phyloP scores from a whole-genome alignment of 1,284 basidiomycete genomes.

The Erythrobasidium hasegawianum region DNA sequence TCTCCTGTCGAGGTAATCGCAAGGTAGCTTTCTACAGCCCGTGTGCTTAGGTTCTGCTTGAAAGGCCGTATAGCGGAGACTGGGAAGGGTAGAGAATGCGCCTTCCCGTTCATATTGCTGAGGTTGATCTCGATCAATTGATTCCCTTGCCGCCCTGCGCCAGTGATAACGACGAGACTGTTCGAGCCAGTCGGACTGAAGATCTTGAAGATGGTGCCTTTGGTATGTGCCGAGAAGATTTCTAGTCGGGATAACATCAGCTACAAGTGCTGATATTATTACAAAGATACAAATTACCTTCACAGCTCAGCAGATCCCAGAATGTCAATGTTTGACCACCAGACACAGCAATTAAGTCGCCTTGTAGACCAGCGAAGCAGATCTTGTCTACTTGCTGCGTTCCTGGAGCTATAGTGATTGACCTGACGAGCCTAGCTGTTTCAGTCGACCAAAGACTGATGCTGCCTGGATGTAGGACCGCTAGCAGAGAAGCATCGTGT shows the following conservation, averaged over 20 bases:
- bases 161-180: slow-evolving; percentile 35
- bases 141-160: too few relatives aligned
- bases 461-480: slow-evolving; percentile 63
- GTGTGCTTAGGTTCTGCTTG: too few relatives aligned
- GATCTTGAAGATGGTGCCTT: slow-evolving; percentile 31
- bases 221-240: slow-evolving; percentile 15
- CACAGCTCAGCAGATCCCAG: slow-evolving; percentile 75
- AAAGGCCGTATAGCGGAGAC: too few relatives aligned
- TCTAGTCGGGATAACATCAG: not conserved
- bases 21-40: too few relatives aligned
- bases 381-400: slow-evolving; percentile 19
- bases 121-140: too few relatives aligned
- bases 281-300: slow-evolving; percentile 55
- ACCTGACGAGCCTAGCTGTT: slow-evolving; percentile 64
- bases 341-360: slow-evolving; percentile 53
- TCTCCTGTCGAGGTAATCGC: not conserved
- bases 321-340: slow-evolving; percentile 56
- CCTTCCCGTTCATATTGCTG: too few relatives aligned
- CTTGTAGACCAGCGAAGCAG: slow-evolving; percentile 59
- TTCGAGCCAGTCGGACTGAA: slow-evolving; percentile 31
- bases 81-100: too few relatives aligned
- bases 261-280: too few relatives aligned
- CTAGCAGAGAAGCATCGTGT: slow-evolving; percentile 78
- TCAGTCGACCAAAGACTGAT: slow-evolving; percentile 74
- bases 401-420: slow-evolving; percentile 54